These are phyloP conservation scores for Sporormia fimetaria DNA, from an alignment of 495 filamentous ascomycete genomes.

Conservation along the genomic window DNA sequence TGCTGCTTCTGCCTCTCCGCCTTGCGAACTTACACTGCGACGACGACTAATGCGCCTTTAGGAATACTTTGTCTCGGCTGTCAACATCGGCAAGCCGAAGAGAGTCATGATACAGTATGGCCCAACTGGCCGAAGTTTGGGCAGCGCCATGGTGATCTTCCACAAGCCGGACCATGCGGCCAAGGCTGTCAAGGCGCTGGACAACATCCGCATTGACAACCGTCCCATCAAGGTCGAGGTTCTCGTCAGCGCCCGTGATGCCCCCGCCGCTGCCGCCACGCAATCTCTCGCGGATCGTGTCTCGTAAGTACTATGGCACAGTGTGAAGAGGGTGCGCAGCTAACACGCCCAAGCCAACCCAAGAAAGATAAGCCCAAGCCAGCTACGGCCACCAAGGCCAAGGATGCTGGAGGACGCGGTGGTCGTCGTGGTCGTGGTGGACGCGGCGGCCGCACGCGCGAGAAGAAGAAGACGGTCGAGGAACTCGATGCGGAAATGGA, in stretches of 20 bases:
- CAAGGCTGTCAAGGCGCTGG: slow-evolving; percentile 69
- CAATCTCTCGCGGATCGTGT: slow-evolving; percentile 83
- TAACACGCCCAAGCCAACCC: slow-evolving; percentile 5
- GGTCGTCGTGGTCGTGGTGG: slow-evolving; percentile 24
- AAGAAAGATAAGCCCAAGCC: slow-evolving; percentile 59
- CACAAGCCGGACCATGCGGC: slow-evolving; percentile 60
- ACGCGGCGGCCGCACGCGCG: slow-evolving; percentile 43
- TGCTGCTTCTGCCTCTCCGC: slow-evolving; percentile 6
- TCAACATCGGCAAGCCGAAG: slow-evolving; percentile 86
- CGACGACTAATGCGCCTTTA: slow-evolving; percentile 38
- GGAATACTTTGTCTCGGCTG: slow-evolving; percentile 87
- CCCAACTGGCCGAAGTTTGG: slow-evolving; percentile 80
- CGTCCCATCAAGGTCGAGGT: slow-evolving; percentile 93
- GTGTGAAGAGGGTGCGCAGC: slow-evolving; percentile 13
- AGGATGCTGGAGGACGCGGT: slow-evolving; percentile 38
- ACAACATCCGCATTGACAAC: slow-evolving; percentile 79
- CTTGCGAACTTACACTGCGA: slow-evolving; percentile 3
- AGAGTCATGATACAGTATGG: slow-evolving; percentile 81
- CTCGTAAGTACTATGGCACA: slow-evolving; percentile 42
- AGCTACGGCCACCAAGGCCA: slow-evolving; percentile 57
- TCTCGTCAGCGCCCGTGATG: slow-evolving; percentile 64
- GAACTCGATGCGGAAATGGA: slow-evolving; percentile 91
- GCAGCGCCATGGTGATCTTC: slow-evolving; percentile 75
- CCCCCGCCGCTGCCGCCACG: slow-evolving; percentile 48
- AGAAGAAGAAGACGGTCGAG: slow-evolving; percentile 81